Conservation (phyloP, 1,139 yeast genomes). For the Suhomyces atakaporum region DNA sequence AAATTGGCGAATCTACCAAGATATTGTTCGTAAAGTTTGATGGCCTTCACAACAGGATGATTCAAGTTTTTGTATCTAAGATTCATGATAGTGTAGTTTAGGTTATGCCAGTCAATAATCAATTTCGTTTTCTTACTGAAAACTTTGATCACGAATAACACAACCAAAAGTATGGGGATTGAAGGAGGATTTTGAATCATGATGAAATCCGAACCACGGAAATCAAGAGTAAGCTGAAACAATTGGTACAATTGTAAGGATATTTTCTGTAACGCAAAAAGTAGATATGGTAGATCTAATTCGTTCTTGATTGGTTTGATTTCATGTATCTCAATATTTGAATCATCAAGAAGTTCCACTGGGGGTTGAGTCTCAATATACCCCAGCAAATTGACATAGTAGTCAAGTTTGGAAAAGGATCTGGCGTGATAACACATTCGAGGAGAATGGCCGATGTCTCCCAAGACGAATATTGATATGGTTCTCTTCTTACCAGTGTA, state of each 20-base stretch:
- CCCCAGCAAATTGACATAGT: conserved; percentile 83
- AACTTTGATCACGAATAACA: conserved; percentile 54
- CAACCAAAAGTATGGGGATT: conserved; percentile 73
- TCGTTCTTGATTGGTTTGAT: conserved; percentile 51
- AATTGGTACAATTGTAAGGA: conserved; percentile 53
- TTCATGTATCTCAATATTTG: conserved; percentile 52
- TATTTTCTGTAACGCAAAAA: conserved; percentile 65
- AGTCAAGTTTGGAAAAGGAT: conserved; percentile 69
- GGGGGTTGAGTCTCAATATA: conserved; percentile 67
- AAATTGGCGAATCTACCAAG: conserved; percentile 60
- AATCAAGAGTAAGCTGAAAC: conserved; percentile 46
- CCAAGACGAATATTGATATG: conserved; percentile 79
- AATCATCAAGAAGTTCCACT: conserved; percentile 48
- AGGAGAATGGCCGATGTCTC: conserved; percentile 95
- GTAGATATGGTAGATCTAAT: conserved; percentile 50
- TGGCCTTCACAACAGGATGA: conserved; percentile 65
- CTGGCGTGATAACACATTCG: conserved; percentile 90
- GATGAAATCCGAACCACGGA: conserved; percentile 69
- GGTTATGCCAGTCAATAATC: conserved; percentile 94
- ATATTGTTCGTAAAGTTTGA: conserved; percentile 56
- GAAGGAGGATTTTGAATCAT: conserved; percentile 93
- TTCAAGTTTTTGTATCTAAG: conserved; percentile 54
- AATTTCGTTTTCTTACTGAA: conserved; percentile 62
- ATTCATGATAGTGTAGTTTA: conserved; percentile 82
- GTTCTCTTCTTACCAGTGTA: conserved; percentile 40